Evolutionary conservation across 129 eudicot genomes (phyloP).

Genomic region (Scalesia atractyloides): DNA sequence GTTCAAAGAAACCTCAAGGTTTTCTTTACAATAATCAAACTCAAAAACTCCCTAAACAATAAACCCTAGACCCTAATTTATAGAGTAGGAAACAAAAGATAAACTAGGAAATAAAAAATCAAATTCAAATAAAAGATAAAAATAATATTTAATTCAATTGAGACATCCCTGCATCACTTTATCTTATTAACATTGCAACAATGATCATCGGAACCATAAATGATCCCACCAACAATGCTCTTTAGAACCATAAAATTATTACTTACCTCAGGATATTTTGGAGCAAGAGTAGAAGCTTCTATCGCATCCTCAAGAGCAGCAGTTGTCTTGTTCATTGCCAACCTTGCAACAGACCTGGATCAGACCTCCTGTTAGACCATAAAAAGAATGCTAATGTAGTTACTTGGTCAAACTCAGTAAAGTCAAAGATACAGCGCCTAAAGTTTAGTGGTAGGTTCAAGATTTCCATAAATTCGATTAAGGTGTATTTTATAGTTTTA

Average conservation of each 20-base stretch:
- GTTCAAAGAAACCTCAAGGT: too few species aligned
- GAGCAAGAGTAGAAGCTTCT: slow-evolving; percentile 64
- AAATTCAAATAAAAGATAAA: too few species aligned
- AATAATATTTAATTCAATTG: too few species aligned
- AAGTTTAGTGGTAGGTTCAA: not conserved
- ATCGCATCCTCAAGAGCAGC: slow-evolving; percentile 84
- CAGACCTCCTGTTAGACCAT: slow-evolving; percentile 27
- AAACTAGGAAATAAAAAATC: too few species aligned
- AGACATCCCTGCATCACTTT: not conserved
- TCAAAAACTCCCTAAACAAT: too few species aligned
- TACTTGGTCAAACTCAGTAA: slow-evolving; percentile 14
- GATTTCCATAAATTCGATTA: slow-evolving; percentile 5
- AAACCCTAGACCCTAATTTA: too few species aligned
- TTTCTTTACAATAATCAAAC: too few species aligned
- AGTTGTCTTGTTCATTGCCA: slow-evolving; percentile 52
- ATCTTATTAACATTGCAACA: not conserved
- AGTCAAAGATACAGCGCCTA: slow-evolving; percentile 3
- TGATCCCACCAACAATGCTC: not conserved
- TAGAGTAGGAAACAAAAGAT: too few species aligned
- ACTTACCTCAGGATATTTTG: slow-evolving; percentile 53
- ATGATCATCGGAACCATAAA: not conserved
- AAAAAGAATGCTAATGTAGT: slow-evolving; percentile 4
- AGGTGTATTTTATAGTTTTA: not conserved
- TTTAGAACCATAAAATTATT: not conserved
- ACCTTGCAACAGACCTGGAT: slow-evolving; percentile 43